Evolutionary conservation across 306 rosid species (phyloP).

Genomic region (Comarum palustre): DNA sequence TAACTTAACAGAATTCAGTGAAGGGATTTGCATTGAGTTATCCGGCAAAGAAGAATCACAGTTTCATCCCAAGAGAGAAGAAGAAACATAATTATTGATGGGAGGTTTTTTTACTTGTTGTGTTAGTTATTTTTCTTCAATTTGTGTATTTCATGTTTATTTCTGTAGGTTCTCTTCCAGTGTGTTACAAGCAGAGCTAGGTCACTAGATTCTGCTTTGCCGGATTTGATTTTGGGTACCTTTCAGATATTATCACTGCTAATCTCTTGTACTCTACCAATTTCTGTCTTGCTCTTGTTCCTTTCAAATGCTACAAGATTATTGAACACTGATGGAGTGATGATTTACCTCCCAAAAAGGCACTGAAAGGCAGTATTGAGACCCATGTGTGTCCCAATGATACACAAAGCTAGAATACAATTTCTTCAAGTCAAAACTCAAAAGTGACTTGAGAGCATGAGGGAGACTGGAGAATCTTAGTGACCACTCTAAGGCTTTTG

Average conservation of each 20-base stretch:
- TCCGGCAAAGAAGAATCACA: slow-evolving; percentile 98
- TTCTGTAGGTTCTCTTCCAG: slow-evolving; percentile 47
- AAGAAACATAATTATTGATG: slow-evolving; percentile 7
- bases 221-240: slow-evolving; percentile 61
- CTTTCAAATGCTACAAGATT: background rate
- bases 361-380: slow-evolving; percentile 14
- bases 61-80: slow-evolving; percentile 37
- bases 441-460: slow-evolving; percentile 36
- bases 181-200: slow-evolving; percentile 29
- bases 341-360: background rate
- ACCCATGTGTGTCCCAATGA: slow-evolving; percentile 26
- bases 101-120: slow-evolving; percentile 13
- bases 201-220: slow-evolving; percentile 96
- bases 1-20: slow-evolving; percentile 33
- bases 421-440: slow-evolving; percentile 56
- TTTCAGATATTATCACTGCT: slow-evolving; percentile 33
- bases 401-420: slow-evolving; percentile 15
- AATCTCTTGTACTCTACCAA: slow-evolving; percentile 37
- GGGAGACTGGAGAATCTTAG: slow-evolving; percentile 36
- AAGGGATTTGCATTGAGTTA: slow-evolving; percentile 43
- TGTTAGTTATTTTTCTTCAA: slow-evolving; percentile 15
- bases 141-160: slow-evolving; percentile 38
- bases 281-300: slow-evolving; percentile 16
- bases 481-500: slow-evolving; percentile 42
- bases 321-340: background rate